Evolutionary conservation across 768 basidiomycete genomes (phyloP), one percentile per base, ranked within the genome.

Genomic region (Suillus clintonianus): DNA sequence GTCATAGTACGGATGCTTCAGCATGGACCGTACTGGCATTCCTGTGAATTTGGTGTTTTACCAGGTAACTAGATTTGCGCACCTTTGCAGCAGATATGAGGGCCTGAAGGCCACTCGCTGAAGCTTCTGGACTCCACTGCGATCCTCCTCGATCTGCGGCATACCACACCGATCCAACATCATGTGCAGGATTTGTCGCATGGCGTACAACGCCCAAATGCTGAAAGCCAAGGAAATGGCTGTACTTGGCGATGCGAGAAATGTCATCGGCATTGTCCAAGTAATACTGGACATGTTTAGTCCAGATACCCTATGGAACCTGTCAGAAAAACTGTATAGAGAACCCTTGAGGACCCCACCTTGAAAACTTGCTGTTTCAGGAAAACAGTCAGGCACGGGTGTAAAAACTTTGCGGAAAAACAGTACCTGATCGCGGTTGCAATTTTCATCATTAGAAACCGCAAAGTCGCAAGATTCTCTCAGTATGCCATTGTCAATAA

Each of bases 381-480:
- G 34, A n/a, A 32, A 32, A 17, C 9, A 10, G 24, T 41, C 15
- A 34, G 39, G 22, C 17, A 41, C 3, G 1, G 1, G 39, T 57
- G 41, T 41, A 19, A 41, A n/a, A 37, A 13, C 17, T 27, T 39
- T 27, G 47, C 13, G 15, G 34, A 39, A 6, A 30, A 19, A 42
- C 30, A 34, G 22, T 15, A 36, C 74, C 76, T 85, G 83, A 63
- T 86, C 81, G 41, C 75, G 70, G 66, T 85, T 73, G 67, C 85
- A 86, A 22, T 74, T 70, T 0, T 79, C 36, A 32, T 76, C 77
- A 27, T 79, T 78, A 1, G 78, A 61, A 15, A 71, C 65, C 11
- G 81, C 79, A 59, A 82, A 71, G 64, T 87, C 86, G 60, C 86
- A 87, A 1, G 84, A 80, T 70, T 86, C 85, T 63, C 74, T 80